Percentiles rank a stretch among this genome's conserved stretches.
phyloP scores from a whole-genome alignment of 164 flowering plant species.

The Litsea cubeba region DNA sequence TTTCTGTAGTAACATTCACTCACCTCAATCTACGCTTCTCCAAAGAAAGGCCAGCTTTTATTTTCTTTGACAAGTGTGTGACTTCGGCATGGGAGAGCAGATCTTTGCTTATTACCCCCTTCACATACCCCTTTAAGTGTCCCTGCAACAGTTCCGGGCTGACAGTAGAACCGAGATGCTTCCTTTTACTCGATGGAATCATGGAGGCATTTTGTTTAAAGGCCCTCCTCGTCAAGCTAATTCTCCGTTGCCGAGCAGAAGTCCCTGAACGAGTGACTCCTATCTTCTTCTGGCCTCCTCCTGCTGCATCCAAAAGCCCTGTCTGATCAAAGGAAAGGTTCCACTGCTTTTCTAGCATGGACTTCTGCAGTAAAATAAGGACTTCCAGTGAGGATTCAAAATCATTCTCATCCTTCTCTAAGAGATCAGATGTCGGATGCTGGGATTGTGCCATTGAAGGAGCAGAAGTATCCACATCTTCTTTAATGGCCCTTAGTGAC shows the following conservation, averaged over 20 bases:
- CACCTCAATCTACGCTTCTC: constrained; percentile 74
- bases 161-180: constrained; percentile 33
- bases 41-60: constrained; percentile 59
- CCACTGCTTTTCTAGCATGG: constrained; percentile 92
- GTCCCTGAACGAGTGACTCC: constrained; percentile 63
- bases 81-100: constrained; percentile 79
- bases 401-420: constrained; percentile 37
- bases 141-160: constrained; percentile 52
- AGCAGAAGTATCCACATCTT: constrained; percentile 35
- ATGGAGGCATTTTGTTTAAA: constrained; percentile 16
- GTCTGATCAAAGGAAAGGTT: constrained; percentile 56
- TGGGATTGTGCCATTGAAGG: constrained; percentile 31
- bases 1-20: neutral
- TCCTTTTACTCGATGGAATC: constrained; percentile 17
- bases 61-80: constrained; percentile 62
- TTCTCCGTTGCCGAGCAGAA: constrained; percentile 80
- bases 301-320: constrained; percentile 7
- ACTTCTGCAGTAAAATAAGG: constrained; percentile 77
- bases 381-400: constrained; percentile 58
- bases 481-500: constrained; percentile 57
- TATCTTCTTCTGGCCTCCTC: constrained; percentile 26
- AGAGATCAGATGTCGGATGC: constrained; percentile 21
- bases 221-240: constrained; percentile 28
- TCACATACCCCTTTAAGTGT: constrained; percentile 65
- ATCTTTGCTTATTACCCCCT: constrained; percentile 59